These are phyloP conservation scores for Arthrocladium fulminans DNA, from an alignment of 2,329 filamentous ascomycete genomes.

Conservation along the genomic window DNA sequence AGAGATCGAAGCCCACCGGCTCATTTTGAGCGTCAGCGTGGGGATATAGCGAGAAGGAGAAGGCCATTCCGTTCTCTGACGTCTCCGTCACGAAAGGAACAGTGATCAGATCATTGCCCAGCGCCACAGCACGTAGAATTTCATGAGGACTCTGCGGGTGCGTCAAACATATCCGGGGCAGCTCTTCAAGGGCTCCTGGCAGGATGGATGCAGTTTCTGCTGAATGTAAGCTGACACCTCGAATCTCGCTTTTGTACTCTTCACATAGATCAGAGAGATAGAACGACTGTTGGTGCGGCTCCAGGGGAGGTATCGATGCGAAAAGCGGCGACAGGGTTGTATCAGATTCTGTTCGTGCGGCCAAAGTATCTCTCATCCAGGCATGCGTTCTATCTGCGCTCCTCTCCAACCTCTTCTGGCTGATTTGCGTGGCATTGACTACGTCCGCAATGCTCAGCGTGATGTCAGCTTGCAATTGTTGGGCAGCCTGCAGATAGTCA, in stretches of 20 bases:
- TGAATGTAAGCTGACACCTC: slow-evolving; percentile 71
- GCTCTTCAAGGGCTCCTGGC: slow-evolving; percentile 47
- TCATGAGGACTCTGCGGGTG: slow-evolving; percentile 63
- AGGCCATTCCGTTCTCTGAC: slow-evolving; percentile 77
- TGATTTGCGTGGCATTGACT: slow-evolving; percentile 51
- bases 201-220: slow-evolving; percentile 60
- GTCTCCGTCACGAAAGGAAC: slow-evolving; percentile 64
- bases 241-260: slow-evolving; percentile 48
- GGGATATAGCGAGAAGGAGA: slow-evolving; percentile 60
- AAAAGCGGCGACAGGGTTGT: slow-evolving; percentile 44
- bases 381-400: slow-evolving; percentile 80
- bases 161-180: slow-evolving; percentile 69
- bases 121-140: slow-evolving; percentile 62
- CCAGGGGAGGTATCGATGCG: slow-evolving; percentile 62
- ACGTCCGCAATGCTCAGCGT: slow-evolving; percentile 68
- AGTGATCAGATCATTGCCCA: slow-evolving; percentile 72
- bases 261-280: slow-evolving; percentile 70
- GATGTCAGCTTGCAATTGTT: slow-evolving; percentile 67
- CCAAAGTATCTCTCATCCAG: slow-evolving; percentile 65
- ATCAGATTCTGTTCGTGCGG: slow-evolving; percentile 4
- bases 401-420: slow-evolving; percentile 64
- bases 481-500: slow-evolving; percentile 59
- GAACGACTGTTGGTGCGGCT: slow-evolving; percentile 64
- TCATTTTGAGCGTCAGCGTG: slow-evolving; percentile 5
- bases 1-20: slow-evolving; percentile 70